Percentiles rank a stretch among this genome's conserved stretches.
Conservation (phyloP, 768 basidiomycete genomes). For the Ramaria sp. region DNA sequence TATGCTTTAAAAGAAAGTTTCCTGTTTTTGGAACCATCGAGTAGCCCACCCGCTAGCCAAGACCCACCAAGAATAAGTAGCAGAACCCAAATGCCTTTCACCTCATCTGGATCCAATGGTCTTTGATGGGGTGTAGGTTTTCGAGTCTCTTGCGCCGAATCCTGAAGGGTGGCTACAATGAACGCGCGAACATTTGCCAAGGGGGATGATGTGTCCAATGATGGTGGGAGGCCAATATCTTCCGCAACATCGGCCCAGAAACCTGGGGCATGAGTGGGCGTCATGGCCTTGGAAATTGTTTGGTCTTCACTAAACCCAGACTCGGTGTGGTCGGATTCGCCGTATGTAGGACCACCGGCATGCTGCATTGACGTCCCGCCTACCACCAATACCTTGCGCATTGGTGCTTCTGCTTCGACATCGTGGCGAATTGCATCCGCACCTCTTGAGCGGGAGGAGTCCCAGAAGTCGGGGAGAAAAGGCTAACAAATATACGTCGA, state of each 20-base stretch:
- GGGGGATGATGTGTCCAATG: constrained; percentile 15
- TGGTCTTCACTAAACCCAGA: constrained; percentile 14
- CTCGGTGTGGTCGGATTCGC: constrained; percentile 20
- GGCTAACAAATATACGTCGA: constrained; percentile 30
- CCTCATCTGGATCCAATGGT: constrained; percentile 32
- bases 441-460: constrained; percentile 31
- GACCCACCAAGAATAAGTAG: constrained; percentile 39
- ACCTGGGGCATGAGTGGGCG: constrained; percentile 12
- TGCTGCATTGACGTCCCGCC: constrained; percentile 35
- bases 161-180: constrained; percentile 9
- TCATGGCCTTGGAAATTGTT: constrained; percentile 10
- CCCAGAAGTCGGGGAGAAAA: constrained; percentile 47
- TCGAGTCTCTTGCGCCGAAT: constrained; percentile 12
- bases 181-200: constrained; percentile 14
- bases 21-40: not conserved
- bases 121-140: constrained; percentile 18
- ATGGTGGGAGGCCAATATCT: constrained; percentile 25
- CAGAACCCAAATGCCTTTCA: constrained; percentile 35
- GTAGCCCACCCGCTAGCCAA: constrained; percentile 31
- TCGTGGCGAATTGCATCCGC: constrained; percentile 15
- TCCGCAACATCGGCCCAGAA: constrained; percentile 27
- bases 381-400: constrained; percentile 41
- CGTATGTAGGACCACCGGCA: constrained; percentile 37
- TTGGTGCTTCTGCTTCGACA: constrained; percentile 17
- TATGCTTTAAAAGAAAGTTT: no score